These are phyloP conservation scores for Atractiella rhizophila DNA, from an alignment of 768 basidiomycete species.

Conservation along the genomic window DNA sequence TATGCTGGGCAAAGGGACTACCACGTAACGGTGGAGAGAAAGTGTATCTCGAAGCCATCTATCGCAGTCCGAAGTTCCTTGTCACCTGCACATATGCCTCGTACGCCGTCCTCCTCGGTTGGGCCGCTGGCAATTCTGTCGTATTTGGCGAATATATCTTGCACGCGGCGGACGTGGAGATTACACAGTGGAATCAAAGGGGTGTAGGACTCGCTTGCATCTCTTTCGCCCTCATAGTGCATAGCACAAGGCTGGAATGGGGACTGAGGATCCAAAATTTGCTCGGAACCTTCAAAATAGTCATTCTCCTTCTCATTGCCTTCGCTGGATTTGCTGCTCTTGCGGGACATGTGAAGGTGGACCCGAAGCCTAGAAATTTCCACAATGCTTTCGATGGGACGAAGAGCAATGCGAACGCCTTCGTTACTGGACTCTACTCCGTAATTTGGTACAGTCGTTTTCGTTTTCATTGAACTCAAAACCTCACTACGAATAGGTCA, in stretches of 20 bases:
- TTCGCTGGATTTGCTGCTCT: conserved; percentile 12
- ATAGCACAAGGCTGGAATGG: conserved; percentile 11
- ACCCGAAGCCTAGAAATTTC: conserved; percentile 10
- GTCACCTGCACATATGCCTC: conserved; percentile 11
- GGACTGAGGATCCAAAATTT: conserved; percentile 15
- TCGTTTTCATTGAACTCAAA: background rate
- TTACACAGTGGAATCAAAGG: conserved; percentile 13
- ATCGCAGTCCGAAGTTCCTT: conserved; percentile 10
- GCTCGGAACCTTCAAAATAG: conserved; percentile 16
- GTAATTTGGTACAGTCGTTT: conserved; percentile 7
- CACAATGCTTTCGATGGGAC: conserved; percentile 12
- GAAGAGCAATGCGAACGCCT: conserved; percentile 9
- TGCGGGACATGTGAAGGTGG: background rate
- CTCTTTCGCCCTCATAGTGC: conserved; percentile 14
- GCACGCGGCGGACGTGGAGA: conserved; percentile 10
- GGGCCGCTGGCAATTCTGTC: conserved; percentile 3
- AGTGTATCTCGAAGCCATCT: conserved; percentile 13
- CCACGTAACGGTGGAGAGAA: conserved; percentile 15
- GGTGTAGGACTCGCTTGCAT: conserved; percentile 15
- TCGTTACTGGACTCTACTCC: conserved; percentile 7
- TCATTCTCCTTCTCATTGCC: conserved; percentile 14
- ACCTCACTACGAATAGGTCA: background rate
- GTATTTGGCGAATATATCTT: background rate
- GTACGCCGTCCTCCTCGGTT: conserved; percentile 11
- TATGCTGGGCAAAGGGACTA: conserved; percentile 9